phyloP scores from a whole-genome alignment of 1,284 basidiomycete species.

The Ceratobasidium papillatum region DNA sequence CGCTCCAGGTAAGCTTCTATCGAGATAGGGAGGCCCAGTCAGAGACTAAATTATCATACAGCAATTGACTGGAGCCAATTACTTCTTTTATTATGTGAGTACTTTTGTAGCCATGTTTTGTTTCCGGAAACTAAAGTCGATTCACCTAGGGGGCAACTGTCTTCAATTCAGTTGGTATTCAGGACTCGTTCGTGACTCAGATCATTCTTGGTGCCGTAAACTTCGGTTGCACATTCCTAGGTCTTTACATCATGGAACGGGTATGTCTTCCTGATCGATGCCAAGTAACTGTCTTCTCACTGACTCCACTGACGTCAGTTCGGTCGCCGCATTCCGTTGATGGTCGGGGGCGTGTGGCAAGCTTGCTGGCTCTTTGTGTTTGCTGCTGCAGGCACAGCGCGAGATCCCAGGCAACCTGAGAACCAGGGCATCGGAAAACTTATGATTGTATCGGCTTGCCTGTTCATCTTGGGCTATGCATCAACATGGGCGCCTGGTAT shows the following conservation, averaged over 20 bases:
- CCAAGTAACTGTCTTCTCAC: neutral
- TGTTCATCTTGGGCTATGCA: conserved; percentile 82
- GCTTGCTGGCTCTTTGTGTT: conserved; percentile 79
- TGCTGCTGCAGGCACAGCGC: conserved; percentile 75
- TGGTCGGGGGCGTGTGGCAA: conserved; percentile 77
- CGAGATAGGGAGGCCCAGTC: no score
- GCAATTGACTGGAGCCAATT: conserved; percentile 73
- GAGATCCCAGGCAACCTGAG: conserved; percentile 57
- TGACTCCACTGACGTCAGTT: conserved; percentile 54
- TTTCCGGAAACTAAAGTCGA: neutral
- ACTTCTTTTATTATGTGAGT: conserved; percentile 74
- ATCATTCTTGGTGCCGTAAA: conserved; percentile 78
- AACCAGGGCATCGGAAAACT: conserved; percentile 65
- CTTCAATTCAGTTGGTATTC: conserved; percentile 70
- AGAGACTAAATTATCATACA: neutral
- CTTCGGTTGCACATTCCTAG: conserved; percentile 73
- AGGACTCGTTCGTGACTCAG: conserved; percentile 73
- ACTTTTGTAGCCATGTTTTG: conserved; percentile 57
- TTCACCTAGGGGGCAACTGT: conserved; percentile 45
- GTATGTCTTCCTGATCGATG: conserved; percentile 50
- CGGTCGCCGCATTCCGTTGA: conserved; percentile 69
- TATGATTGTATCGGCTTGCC: conserved; percentile 79
- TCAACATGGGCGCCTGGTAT: conserved; percentile 78
- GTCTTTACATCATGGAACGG: conserved; percentile 73
- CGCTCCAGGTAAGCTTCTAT: conserved; percentile 58